phyloP scores from a whole-genome alignment of 768 basidiomycete species.

The Macrolepiota dolichaula region DNA sequence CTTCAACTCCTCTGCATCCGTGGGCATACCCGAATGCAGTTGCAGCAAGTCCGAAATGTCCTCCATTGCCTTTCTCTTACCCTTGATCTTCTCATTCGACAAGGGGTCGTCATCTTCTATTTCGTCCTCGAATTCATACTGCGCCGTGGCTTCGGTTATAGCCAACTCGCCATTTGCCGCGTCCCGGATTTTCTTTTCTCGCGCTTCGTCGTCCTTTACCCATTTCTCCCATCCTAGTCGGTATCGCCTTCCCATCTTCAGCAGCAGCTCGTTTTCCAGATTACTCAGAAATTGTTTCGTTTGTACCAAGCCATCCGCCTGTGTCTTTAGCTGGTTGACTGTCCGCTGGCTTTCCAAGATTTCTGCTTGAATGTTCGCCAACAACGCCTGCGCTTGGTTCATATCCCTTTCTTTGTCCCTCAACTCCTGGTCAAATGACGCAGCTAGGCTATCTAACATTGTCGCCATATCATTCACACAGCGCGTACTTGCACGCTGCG shows the following conservation, averaged over 20 bases:
- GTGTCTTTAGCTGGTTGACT: constrained; percentile 62
- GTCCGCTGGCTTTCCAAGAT: constrained; percentile 82
- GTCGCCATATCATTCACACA: constrained; percentile 81
- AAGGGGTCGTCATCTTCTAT: constrained; percentile 36
- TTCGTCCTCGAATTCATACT: constrained; percentile 42
- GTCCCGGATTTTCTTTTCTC: constrained; percentile 68
- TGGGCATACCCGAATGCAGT: constrained; percentile 55
- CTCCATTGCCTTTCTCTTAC: constrained; percentile 57
- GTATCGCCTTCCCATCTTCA: constrained; percentile 80
- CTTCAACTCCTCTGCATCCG: constrained; percentile 50
- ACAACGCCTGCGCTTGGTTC: constrained; percentile 82
- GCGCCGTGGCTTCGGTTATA: constrained; percentile 40
- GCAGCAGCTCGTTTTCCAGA: constrained; percentile 62
- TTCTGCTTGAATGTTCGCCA: constrained; percentile 85
- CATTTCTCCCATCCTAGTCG: constrained; percentile 91
- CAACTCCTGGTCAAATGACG: constrained; percentile 89
- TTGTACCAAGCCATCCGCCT: constrained; percentile 64
- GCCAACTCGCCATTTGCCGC: constrained; percentile 55
- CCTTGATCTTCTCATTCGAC: constrained; percentile 43
- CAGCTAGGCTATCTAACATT: constrained; percentile 85
- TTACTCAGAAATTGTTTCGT: constrained; percentile 55
- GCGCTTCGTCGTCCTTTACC: constrained; percentile 78
- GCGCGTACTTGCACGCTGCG: constrained; percentile 81
- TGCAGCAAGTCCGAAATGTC: constrained; percentile 63
- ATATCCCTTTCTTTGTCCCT: constrained; percentile 90